phyloP scores from a whole-genome alignment of 129 eudicot species.

The Flaveria robusta region DNA sequence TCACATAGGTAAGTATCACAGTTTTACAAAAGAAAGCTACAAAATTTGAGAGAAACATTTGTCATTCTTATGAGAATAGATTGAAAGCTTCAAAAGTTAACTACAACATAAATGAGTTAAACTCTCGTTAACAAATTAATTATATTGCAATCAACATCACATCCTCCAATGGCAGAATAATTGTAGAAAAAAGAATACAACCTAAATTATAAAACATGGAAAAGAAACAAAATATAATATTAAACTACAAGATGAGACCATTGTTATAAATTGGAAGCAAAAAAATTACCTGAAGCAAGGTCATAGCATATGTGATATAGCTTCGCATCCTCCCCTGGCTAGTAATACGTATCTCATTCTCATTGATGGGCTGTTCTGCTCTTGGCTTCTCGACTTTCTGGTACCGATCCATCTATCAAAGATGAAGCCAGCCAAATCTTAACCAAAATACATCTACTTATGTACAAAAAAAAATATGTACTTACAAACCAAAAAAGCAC shows the following conservation, averaged over 20 bases:
- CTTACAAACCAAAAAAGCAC: neutral
- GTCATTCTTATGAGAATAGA: no score
- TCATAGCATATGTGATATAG: conserved; percentile 93
- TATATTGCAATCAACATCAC: neutral
- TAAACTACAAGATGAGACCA: neutral
- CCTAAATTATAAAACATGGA: neutral
- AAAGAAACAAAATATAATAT: neutral
- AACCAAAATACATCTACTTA: neutral
- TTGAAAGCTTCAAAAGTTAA: neutral
- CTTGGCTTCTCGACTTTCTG: conserved; percentile 94
- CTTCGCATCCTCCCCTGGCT: conserved; percentile 98
- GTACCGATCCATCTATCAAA: conserved; percentile 85
- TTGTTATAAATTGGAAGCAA: neutral
- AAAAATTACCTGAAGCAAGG: conserved; percentile 72
- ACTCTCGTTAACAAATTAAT: neutral
- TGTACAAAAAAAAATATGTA: neutral
- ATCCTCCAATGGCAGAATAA: neutral
- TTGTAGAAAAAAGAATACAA: neutral
- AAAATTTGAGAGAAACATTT: neutral
- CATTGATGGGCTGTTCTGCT: conserved; percentile 81
- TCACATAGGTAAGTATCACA: neutral
- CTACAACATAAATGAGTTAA: neutral
- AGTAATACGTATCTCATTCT: conserved; percentile 96
- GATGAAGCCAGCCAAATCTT: neutral
- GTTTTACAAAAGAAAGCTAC: neutral